These are phyloP conservation scores for Fusarium anguioides DNA, from an alignment of 2,329 filamentous ascomycete genomes.

Conservation along the genomic window DNA sequence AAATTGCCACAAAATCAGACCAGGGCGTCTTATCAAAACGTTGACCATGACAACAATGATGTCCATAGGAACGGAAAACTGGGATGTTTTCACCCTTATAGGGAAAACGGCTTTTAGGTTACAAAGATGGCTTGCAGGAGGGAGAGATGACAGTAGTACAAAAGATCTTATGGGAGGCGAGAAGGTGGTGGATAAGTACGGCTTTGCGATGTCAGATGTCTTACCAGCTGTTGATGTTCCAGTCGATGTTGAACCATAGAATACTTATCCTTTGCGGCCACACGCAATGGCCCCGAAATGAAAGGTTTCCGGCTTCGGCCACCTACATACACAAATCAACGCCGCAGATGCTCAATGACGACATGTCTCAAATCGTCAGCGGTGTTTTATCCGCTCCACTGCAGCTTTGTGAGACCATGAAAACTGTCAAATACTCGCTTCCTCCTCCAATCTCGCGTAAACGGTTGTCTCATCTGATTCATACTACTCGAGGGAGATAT, in stretches of 20 bases:
- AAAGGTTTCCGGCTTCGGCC: not conserved
- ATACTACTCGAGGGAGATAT: not conserved
- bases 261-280: not conserved
- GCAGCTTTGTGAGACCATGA: constrained; percentile 18
- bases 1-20: constrained; percentile 52
- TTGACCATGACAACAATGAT: constrained; percentile 57
- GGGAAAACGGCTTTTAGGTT: constrained; percentile 53
- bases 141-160: constrained; percentile 14
- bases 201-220: constrained; percentile 36
- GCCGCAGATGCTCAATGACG: constrained; percentile 28
- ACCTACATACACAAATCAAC: constrained; percentile 1
- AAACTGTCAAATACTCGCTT: constrained; percentile 26
- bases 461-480: not conserved
- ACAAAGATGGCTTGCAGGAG: constrained; percentile 56
- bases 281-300: not conserved
- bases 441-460: constrained; percentile 1
- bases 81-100: constrained; percentile 56
- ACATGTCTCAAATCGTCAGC: constrained; percentile 35
- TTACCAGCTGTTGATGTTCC: constrained; percentile 38
- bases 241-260: constrained; percentile 11
- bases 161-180: constrained; percentile 44
- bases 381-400: constrained; percentile 17
- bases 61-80: constrained; percentile 61
- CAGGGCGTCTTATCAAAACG: constrained; percentile 59
- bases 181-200: constrained; percentile 42